Evolutionary conservation across 2,329 filamentous ascomycete species (phyloP).

Genomic region (Parascedosporium putredinis): DNA sequence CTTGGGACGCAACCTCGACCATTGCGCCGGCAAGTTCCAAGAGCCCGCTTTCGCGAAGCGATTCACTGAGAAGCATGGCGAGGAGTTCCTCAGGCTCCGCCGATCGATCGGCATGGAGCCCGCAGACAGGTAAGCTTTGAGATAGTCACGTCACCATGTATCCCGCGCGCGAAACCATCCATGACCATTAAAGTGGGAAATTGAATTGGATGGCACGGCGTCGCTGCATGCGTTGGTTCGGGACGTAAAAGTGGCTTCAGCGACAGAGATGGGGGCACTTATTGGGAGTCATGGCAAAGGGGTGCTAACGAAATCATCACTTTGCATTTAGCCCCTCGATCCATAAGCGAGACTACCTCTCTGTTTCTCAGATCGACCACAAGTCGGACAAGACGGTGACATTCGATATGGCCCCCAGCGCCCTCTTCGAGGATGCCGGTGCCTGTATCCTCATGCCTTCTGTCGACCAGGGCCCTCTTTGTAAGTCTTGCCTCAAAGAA

Average conservation of each 20-base stretch:
- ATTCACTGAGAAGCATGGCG: slow-evolving; percentile 5
- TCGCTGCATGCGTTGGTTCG: no score
- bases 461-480: slow-evolving; percentile 40
- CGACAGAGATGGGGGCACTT: no score
- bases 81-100: slow-evolving; percentile 3
- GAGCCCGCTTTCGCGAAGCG: slow-evolving; percentile 7
- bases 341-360: slow-evolving; percentile 7
- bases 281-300: no score
- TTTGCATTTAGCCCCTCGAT: slow-evolving; percentile 1
- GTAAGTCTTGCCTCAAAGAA: slow-evolving; percentile 10
- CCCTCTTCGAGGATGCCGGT: slow-evolving; percentile 27
- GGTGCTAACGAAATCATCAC: no score
- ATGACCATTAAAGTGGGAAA: no score
- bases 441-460: slow-evolving; percentile 39
- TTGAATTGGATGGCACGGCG: not conserved
- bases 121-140: slow-evolving; percentile 5
- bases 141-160: no score
- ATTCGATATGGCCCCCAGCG: slow-evolving; percentile 18
- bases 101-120: slow-evolving; percentile 2
- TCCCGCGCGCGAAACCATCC: no score
- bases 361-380: slow-evolving; percentile 20
- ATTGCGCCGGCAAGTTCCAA: slow-evolving; percentile 7
- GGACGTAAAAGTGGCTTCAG: no score
- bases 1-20: not conserved
- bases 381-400: slow-evolving; percentile 25